Evolutionary conservation across 345 rosid species (phyloP).

Genomic region (Noccaea caerulescens): DNA sequence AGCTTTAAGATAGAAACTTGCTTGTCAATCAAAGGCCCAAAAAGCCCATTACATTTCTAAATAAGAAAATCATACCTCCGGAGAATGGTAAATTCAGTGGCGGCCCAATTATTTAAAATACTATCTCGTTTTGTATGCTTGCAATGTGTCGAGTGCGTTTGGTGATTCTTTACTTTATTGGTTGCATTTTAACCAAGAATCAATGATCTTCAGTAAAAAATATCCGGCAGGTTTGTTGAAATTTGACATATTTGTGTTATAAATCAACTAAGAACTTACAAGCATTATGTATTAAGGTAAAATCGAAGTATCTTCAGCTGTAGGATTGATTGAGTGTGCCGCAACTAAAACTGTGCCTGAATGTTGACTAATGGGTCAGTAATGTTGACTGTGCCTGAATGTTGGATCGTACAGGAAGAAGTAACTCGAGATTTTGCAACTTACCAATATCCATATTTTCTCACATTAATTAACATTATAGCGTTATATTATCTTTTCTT

Average conservation of each 20-base stretch:
- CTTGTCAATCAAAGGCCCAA: no score
- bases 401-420: not conserved
- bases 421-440: not conserved
- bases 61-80: no score
- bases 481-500: conserved; percentile 1
- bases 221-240: not conserved
- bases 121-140: no score
- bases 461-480: not conserved
- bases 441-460: no score
- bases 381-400: no score
- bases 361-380: not conserved
- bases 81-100: not conserved
- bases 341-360: not conserved
- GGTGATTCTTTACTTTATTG: no score
- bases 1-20: no score
- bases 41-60: no score
- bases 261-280: not conserved
- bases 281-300: not conserved
- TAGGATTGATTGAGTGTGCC: not conserved
- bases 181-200: not conserved
- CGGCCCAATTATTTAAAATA: not conserved
- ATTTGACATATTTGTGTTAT: not conserved
- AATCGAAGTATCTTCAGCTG: not conserved
- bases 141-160: no score
- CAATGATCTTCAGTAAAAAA: not conserved